phyloP scores from a whole-genome alignment of 2,329 filamentous ascomycete species.

The Cladophialophora yegresii region DNA sequence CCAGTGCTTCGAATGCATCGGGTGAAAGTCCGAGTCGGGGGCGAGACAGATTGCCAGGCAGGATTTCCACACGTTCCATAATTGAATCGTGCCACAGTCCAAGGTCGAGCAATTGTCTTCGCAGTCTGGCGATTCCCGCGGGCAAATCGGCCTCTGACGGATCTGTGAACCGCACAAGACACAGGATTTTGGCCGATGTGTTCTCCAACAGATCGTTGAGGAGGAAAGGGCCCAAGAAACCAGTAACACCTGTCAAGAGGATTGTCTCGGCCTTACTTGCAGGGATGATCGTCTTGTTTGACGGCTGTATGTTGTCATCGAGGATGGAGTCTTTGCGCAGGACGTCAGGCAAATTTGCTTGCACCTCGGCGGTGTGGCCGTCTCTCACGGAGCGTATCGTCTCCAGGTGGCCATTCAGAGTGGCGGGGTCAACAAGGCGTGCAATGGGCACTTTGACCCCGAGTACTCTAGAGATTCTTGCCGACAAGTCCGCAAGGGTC shows the following conservation, averaged over 20 bases:
- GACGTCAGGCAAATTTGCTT: slow-evolving; percentile 72
- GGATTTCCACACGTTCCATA: slow-evolving; percentile 74
- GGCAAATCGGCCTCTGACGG: slow-evolving; percentile 65
- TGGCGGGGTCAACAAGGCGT: slow-evolving; percentile 70
- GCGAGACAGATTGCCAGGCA: slow-evolving; percentile 71
- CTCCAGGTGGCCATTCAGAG: slow-evolving; percentile 70
- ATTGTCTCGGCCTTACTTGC: slow-evolving; percentile 68
- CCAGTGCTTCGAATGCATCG: slow-evolving; percentile 66
- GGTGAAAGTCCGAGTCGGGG: slow-evolving; percentile 68
- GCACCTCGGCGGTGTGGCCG: slow-evolving; percentile 71
- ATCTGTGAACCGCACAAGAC: slow-evolving; percentile 71
- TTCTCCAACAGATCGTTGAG: slow-evolving; percentile 67
- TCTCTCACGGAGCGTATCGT: slow-evolving; percentile 71
- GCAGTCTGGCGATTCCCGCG: slow-evolving; percentile 69
- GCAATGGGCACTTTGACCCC: slow-evolving; percentile 72
- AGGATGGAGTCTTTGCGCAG: slow-evolving; percentile 67
- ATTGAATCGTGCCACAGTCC: slow-evolving; percentile 76
- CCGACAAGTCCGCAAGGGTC: slow-evolving; percentile 74
- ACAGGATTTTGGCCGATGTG: slow-evolving; percentile 69
- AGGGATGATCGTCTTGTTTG: slow-evolving; percentile 56
- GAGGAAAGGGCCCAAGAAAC: slow-evolving; percentile 74
- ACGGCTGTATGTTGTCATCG: slow-evolving; percentile 67
- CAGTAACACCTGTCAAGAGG: slow-evolving; percentile 72
- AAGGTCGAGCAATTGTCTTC: slow-evolving; percentile 74
- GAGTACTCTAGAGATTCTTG: slow-evolving; percentile 67